phyloP scores from a whole-genome alignment of 2,329 filamentous ascomycete genomes.

The Aspergillus japonicus region DNA sequence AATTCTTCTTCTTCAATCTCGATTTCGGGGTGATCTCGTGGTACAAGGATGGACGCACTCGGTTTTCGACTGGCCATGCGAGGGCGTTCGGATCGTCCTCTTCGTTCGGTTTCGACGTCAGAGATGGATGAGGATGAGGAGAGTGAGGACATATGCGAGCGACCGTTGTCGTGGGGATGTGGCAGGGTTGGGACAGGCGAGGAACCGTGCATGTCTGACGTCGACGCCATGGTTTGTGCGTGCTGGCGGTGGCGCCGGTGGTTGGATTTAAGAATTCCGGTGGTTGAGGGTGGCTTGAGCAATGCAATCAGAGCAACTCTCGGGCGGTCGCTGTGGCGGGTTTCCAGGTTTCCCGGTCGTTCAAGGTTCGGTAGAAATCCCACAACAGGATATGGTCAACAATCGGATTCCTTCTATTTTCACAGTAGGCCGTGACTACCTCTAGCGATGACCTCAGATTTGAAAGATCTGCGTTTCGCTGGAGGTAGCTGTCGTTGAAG shows the following conservation, averaged over 20 bases:
- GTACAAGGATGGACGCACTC: constrained; percentile 79
- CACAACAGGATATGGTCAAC: background rate
- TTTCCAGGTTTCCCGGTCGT: constrained; percentile 5
- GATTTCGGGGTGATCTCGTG: constrained; percentile 70
- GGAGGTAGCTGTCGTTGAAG: constrained; percentile 37
- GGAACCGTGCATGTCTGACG: constrained; percentile 38
- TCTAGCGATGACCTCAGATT: constrained; percentile 39
- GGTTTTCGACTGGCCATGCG: constrained; percentile 71
- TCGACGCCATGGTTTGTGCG: constrained; percentile 33
- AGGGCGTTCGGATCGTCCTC: constrained; percentile 57
- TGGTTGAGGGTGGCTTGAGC: constrained; percentile 16
- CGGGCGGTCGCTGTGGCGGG: constrained; percentile 13
- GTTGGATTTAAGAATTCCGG: constrained; percentile 12
- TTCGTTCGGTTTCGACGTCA: constrained; percentile 47
- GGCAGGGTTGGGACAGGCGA: constrained; percentile 41
- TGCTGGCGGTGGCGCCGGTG: constrained; percentile 12
- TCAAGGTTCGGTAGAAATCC: too few species aligned
- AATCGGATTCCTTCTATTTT: constrained; percentile 6
- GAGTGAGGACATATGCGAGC: constrained; percentile 41
- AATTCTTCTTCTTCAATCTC: constrained; percentile 72
- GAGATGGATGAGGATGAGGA: constrained; percentile 50
- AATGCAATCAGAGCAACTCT: constrained; percentile 8
- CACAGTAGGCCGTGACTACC: constrained; percentile 29
- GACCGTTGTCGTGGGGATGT: constrained; percentile 39
- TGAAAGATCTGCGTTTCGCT: constrained; percentile 38